phyloP scores from a whole-genome alignment of 2,329 filamentous ascomycete genomes.

The Venturiaceae sp. region DNA sequence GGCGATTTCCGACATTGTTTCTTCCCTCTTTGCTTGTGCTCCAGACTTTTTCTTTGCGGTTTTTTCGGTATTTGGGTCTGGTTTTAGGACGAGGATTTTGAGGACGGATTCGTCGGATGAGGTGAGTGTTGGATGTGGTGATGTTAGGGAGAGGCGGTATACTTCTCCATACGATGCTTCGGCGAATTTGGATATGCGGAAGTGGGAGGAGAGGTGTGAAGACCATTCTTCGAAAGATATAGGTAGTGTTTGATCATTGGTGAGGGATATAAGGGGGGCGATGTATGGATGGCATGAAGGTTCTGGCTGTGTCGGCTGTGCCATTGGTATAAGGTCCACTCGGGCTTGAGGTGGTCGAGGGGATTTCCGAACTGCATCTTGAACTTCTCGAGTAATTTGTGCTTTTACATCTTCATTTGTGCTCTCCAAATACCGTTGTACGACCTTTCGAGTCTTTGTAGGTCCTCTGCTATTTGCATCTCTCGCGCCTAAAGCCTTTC shows the following conservation, averaged over 20 bases:
- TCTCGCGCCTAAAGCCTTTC: neutral
- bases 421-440: neutral
- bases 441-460: neutral
- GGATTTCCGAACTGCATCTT: neutral
- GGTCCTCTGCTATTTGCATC: neutral
- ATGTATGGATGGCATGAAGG: constrained; percentile 2
- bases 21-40: constrained; percentile 27
- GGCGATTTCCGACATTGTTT: constrained; percentile 32
- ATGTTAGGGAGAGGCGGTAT: constrained; percentile 42
- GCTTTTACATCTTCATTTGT: neutral
- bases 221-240: constrained; percentile 5
- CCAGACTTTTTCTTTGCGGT: constrained; percentile 25
- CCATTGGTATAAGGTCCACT: neutral
- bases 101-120: constrained; percentile 34
- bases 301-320: neutral
- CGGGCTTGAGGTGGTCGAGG: neutral
- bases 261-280: constrained; percentile 2
- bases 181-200: constrained; percentile 49
- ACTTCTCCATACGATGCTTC: constrained; percentile 60
- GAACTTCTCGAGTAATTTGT: neutral
- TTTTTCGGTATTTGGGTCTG: constrained; percentile 12
- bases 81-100: constrained; percentile 33
- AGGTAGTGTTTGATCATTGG: neutral
- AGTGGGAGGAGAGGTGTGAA: constrained; percentile 16
- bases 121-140: constrained; percentile 15